These are phyloP conservation scores for Boletellus deceptivus DNA, from an alignment of 1,284 basidiomycete genomes.

Conservation along the genomic window DNA sequence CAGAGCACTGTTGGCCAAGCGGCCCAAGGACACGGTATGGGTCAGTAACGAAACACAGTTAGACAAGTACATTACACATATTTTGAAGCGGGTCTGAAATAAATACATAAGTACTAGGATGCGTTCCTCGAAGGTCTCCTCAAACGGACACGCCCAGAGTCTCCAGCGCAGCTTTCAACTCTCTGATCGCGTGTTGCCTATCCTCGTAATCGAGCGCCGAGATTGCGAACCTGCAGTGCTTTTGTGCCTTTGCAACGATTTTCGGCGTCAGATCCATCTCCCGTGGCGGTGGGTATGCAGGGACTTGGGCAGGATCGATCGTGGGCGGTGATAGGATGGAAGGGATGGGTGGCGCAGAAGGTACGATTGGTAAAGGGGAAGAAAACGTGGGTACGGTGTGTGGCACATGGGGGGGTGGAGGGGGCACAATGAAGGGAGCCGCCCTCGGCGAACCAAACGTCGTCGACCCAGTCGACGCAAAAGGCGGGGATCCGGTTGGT, in stretches of 20 bases:
- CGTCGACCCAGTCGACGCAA: not conserved
- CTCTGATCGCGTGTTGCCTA: constrained; percentile 74
- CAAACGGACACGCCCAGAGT: constrained; percentile 50
- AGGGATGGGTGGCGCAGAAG: constrained; percentile 11
- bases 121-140: not conserved
- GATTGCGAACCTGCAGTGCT: constrained; percentile 88
- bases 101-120: constrained; percentile 5
- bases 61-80: constrained; percentile 3
- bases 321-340: not conserved
- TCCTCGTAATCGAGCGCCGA: constrained; percentile 93
- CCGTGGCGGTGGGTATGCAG: constrained; percentile 29
- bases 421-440: constrained; percentile 13
- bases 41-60: not conserved
- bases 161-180: constrained; percentile 72
- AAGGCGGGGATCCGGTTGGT: constrained; percentile 16
- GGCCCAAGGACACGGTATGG: not conserved
- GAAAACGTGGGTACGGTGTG: constrained; percentile 12
- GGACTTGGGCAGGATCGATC: constrained; percentile 4
- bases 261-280: constrained; percentile 58
- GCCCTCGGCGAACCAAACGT: constrained; percentile 12
- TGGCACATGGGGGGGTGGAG: constrained; percentile 9
- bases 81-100: not conserved
- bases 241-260: constrained; percentile 74
- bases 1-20: not conserved
- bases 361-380: constrained; percentile 3